Conservation (phyloP, 202 grass and related monocot genomes). For the Setaria viridis region DNA sequence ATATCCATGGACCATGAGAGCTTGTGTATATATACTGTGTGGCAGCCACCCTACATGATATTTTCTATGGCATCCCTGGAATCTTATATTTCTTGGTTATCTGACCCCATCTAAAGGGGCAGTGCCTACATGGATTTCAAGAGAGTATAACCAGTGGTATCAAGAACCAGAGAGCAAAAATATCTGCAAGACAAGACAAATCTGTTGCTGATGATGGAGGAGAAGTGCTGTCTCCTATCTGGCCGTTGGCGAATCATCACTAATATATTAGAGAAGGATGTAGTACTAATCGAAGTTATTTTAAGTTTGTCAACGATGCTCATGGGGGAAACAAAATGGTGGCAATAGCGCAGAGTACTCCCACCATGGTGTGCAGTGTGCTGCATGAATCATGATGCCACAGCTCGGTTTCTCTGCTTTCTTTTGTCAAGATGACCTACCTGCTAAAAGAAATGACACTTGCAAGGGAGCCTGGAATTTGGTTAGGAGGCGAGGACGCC, state of each 20-base stretch:
- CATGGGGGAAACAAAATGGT: neutral
- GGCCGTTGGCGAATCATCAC: neutral
- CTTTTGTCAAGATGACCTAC: neutral
- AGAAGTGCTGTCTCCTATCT: neutral
- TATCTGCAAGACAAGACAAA: neutral
- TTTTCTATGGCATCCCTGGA: neutral
- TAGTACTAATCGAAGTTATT: neutral
- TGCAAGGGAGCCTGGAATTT: neutral
- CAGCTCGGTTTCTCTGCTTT: neutral
- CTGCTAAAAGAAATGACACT: neutral
- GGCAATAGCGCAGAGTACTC: neutral
- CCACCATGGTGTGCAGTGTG: neutral
- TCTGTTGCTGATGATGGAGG: neutral
- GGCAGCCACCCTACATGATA: neutral
- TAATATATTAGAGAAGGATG: constrained; percentile 2
- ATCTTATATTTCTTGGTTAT: neutral
- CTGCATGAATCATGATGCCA: constrained; percentile 38
- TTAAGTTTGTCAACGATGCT: constrained; percentile 1
- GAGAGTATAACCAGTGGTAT: neutral
- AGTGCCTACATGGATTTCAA: neutral
- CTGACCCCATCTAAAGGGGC: neutral
- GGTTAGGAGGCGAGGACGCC: neutral
- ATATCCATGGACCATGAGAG: neutral
- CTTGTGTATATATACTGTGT: neutral
- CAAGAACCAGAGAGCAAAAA: neutral